Conservation (phyloP, 1,284 basidiomycete species). For the Cutaneotrichosporon cyanovorans region DNA sequence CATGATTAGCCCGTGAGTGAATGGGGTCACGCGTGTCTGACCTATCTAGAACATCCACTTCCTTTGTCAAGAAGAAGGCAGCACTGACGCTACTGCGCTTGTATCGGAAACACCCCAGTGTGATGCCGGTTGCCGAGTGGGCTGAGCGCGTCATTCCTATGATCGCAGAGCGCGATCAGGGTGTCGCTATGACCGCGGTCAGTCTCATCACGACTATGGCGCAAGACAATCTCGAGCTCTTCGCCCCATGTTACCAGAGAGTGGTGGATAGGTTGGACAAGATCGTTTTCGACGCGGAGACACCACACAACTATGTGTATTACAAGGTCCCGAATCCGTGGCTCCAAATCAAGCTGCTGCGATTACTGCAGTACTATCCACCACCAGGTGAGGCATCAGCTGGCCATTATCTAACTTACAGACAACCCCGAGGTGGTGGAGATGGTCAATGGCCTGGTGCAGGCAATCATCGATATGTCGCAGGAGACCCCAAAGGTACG, state of each 20-base stretch:
- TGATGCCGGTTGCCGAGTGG: slow-evolving; percentile 91
- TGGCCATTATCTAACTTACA: slow-evolving; percentile 34
- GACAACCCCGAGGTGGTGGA: slow-evolving; percentile 74
- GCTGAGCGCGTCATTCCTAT: slow-evolving; percentile 86
- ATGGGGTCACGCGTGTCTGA: background rate
- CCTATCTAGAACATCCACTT: slow-evolving; percentile 69
- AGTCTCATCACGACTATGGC: slow-evolving; percentile 91
- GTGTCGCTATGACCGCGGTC: slow-evolving; percentile 88
- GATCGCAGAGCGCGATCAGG: slow-evolving; percentile 88
- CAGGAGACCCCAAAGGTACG: slow-evolving; percentile 68
- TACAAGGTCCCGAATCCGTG: slow-evolving; percentile 84
- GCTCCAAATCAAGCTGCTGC: slow-evolving; percentile 93
- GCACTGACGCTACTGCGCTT: slow-evolving; percentile 85
- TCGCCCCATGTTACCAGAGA: slow-evolving; percentile 83
- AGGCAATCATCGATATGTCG: slow-evolving; percentile 88
- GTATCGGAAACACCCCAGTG: slow-evolving; percentile 92
- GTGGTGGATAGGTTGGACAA: slow-evolving; percentile 82
- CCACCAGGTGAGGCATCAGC: slow-evolving; percentile 62
- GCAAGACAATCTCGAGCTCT: slow-evolving; percentile 86
- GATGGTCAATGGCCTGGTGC: slow-evolving; percentile 74
- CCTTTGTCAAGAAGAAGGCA: slow-evolving; percentile 97
- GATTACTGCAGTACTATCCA: slow-evolving; percentile 90
- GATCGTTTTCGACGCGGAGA: slow-evolving; percentile 87
- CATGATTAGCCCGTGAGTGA: slow-evolving; percentile 83
- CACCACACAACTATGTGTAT: slow-evolving; percentile 81